These are phyloP conservation scores for Albugo laibachii DNA, from an alignment of 352 stramenopile genomes.

Conservation along the genomic window DNA sequence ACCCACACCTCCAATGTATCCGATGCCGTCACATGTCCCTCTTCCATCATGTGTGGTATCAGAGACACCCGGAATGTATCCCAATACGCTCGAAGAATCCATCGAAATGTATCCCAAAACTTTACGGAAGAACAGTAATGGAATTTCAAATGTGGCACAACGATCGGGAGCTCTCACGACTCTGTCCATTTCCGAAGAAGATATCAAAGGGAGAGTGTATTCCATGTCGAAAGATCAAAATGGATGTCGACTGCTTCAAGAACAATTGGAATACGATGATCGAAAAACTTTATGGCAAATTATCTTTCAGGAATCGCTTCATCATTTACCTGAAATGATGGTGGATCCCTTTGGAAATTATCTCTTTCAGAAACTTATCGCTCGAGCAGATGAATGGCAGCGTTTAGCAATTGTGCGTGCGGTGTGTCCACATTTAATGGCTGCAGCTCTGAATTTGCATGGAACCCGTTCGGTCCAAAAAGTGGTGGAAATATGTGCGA, in stretches of 20 bases:
- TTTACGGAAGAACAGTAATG: no score
- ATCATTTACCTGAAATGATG: constrained; percentile 94
- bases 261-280: constrained; percentile 90
- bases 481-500: constrained; percentile 92
- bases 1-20: no score
- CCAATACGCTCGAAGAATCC: no score
- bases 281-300: constrained; percentile 79
- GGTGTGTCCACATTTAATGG: constrained; percentile 86
- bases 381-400: constrained; percentile 83
- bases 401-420: constrained; percentile 84
- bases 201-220: constrained; percentile 63
- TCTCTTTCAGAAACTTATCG: constrained; percentile 97
- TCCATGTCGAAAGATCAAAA: constrained; percentile 93
- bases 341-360: constrained; percentile 99
- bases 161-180: no score
- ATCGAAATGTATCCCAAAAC: no score
- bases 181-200: constrained; percentile 45
- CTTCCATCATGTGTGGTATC: no score
- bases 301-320: constrained; percentile 93
- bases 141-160: no score
- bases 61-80: no score
- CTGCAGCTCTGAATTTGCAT: constrained; percentile 93
- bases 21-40: no score
- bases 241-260: constrained; percentile 91
- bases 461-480: constrained; percentile 96